phyloP scores from a whole-genome alignment of 208 protist genomes.

The Trypanosoma mega region DNA sequence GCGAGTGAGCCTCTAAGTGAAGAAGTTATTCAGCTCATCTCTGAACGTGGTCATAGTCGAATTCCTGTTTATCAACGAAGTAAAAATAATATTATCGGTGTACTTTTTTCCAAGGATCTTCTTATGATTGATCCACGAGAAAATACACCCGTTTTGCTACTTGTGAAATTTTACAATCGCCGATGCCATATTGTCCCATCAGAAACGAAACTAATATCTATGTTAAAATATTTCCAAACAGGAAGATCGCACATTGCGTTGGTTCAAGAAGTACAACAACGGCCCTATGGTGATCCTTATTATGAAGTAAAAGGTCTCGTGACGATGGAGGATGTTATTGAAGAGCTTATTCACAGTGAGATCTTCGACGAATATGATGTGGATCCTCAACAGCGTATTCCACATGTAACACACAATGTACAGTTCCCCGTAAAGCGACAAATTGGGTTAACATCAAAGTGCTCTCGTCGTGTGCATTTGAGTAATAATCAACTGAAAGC shows the following conservation, averaged over 20 bases:
- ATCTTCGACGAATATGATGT: conserved; percentile 97
- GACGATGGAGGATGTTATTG: conserved; percentile 97
- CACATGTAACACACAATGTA: conserved; percentile 5
- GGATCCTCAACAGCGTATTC: conserved; percentile 35
- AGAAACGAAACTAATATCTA: conserved; percentile 92
- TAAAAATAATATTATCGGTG: conserved; percentile 92
- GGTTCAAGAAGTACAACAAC: conserved; percentile 90
- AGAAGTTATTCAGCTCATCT: conserved; percentile 90
- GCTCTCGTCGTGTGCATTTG: conserved; percentile 67
- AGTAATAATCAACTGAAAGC: conserved; percentile 85
- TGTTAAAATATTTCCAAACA: conserved; percentile 95
- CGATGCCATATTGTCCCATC: conserved; percentile 83
- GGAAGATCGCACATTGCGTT: conserved; percentile 94
- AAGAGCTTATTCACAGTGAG: conserved; percentile 96
- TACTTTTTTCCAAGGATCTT: conserved; percentile 93
- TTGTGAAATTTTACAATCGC: conserved; percentile 94
- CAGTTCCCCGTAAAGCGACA: conserved; percentile 41
- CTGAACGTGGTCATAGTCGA: conserved; percentile 91
- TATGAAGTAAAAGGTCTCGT: conserved; percentile 96
- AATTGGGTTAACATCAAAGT: conserved; percentile 76
- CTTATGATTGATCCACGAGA: conserved; percentile 94
- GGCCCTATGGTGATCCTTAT: conserved; percentile 89
- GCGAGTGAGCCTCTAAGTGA: conserved; percentile 90
- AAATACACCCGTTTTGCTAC: conserved; percentile 89
- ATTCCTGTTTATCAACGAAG: conserved; percentile 93